Evolutionary conservation across 306 rosid species (phyloP), one percentile per base, ranked within the genome.

Genomic region (Leucaena leucocephala): DNA sequence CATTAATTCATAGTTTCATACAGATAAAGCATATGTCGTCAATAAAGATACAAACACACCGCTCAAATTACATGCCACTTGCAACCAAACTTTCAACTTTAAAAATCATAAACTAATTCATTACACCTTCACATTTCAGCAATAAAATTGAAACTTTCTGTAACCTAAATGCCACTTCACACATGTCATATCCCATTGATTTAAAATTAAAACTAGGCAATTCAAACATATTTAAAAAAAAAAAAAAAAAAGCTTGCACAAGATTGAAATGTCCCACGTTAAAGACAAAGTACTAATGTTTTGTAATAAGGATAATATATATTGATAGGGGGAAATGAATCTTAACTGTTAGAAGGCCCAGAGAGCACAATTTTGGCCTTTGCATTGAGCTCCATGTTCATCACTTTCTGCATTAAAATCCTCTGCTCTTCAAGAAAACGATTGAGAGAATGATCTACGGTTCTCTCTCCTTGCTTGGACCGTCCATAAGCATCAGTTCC

Each of bases 301-400:
- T 58, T 22, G 15, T 11, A 58, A 10, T 1, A 13, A 63, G 7
- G 9, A 4, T 15, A 13, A 14, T 8, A 16, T 49, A 16, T 49
- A 21, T 71, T 50, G 14, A 17, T 9, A 27, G 4, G 16, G 43
- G 27, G 49, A n/a, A 21, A 17, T 57, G 16, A 14, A 70, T 21
- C 88, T 84, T 78, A 78, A 94, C 97, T 88, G 86, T 94, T 94
- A 0, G 93, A 88, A 65, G 88, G 71, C 2, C 89, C 94, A 0
- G 97, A 90, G 42, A 94, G 93, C 48, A 94, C 81, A 48, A 92
- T 73, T 76, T 80, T 81, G 38, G 83, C 89, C 68, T 88, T 83
- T 40, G 80, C 78, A 84, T 72, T 55, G n/a, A 70, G 57, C 72
- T 85, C 88, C 21, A 82, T 71, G 40, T 68, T 71, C 10, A 67